Conservation (phyloP, 768 basidiomycete genomes). For the Kwoniella newhampshirensis region DNA sequence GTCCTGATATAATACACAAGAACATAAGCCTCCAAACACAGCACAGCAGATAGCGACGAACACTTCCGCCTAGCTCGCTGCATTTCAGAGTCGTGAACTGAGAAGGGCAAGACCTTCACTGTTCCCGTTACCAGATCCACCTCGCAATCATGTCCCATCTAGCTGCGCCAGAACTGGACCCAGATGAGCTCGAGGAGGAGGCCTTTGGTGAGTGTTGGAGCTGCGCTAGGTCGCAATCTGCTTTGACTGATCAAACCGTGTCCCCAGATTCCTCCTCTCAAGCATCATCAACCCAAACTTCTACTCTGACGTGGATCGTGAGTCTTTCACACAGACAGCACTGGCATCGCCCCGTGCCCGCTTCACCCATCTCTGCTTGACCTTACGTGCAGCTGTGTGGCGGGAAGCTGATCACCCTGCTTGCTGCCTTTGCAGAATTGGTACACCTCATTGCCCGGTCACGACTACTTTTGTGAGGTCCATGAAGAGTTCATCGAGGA, state of each 20-base stretch:
- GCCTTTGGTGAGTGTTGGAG: slow-evolving; percentile 30
- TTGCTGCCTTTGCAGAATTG: slow-evolving; percentile 37
- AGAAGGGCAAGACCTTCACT: too few relatives aligned
- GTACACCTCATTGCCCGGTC: slow-evolving; percentile 56
- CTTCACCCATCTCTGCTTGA: too few relatives aligned
- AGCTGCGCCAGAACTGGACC: slow-evolving; percentile 27
- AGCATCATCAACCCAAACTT: slow-evolving; percentile 51
- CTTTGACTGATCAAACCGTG: slow-evolving; percentile 1
- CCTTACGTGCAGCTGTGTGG: neutral
- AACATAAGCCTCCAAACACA: too few relatives aligned
- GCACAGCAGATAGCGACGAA: too few relatives aligned
- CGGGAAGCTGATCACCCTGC: slow-evolving; percentile 17
- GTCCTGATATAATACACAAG: too few relatives aligned
- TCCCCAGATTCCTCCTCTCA: slow-evolving; percentile 48
- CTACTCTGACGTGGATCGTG: slow-evolving; percentile 53
- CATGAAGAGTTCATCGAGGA: slow-evolving; percentile 99
- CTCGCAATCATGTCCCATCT: slow-evolving; percentile 5
- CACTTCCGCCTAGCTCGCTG: too few relatives aligned
- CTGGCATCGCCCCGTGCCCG: neutral
- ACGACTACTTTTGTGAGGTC: slow-evolving; percentile 98
- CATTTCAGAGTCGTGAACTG: too few relatives aligned
- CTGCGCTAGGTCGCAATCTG: neutral
- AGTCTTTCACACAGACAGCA: slow-evolving; percentile 10
- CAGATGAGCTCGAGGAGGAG: slow-evolving; percentile 30
- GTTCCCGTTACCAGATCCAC: too few relatives aligned